phyloP scores from a whole-genome alignment of 495 filamentous ascomycete species.

The Bryoglossum gracile region DNA sequence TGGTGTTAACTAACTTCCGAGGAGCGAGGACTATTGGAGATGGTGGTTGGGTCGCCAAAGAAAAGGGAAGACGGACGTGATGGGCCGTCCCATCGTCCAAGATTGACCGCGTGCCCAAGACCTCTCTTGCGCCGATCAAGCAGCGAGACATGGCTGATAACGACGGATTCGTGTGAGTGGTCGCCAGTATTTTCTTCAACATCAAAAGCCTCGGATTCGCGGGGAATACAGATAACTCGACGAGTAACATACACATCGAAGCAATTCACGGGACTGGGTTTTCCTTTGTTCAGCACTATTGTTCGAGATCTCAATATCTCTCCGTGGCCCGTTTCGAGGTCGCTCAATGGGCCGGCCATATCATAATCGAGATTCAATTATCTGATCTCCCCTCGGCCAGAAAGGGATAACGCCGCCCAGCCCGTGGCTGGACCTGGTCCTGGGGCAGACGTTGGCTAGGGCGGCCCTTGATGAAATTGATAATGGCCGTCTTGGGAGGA shows the following conservation, averaged over 20 bases:
- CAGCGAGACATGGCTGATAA: conserved; percentile 15
- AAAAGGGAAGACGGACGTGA: background rate
- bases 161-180: background rate
- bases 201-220: background rate
- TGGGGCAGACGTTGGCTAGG: background rate
- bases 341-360: too few relatives aligned
- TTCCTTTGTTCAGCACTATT: background rate
- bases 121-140: background rate
- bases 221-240: background rate
- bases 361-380: background rate
- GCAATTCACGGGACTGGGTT: background rate
- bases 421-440: background rate
- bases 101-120: conserved; percentile 3
- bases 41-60: background rate
- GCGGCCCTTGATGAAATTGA: background rate
- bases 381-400: background rate
- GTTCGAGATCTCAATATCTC: too few relatives aligned
- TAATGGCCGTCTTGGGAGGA: too few relatives aligned
- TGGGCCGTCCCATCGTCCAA: background rate
- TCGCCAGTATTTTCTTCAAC: background rate
- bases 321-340: too few relatives aligned
- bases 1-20: too few relatives aligned
- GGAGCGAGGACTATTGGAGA: background rate
- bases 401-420: background rate
- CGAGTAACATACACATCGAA: background rate